phyloP scores from a whole-genome alignment of 257 asterid genomes.

The Jacaranda copaia region DNA sequence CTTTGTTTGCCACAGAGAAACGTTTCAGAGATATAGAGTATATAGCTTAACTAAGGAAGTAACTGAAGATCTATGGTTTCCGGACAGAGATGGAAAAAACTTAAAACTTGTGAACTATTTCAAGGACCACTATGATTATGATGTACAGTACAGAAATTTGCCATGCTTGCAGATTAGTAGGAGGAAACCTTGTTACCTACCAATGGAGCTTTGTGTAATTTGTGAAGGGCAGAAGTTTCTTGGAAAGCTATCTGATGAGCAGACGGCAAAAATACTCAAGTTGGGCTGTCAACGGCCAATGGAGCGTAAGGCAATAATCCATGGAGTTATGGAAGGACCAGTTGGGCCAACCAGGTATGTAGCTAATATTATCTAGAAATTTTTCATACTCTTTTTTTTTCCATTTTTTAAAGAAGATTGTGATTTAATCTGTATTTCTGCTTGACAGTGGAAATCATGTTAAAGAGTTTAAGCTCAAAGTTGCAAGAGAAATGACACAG shows the following conservation, averaged over 20 bases:
- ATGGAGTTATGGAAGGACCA: conserved; percentile 78
- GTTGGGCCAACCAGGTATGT: conserved; percentile 91
- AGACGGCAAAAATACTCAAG: conserved; percentile 81
- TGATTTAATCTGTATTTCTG: background rate
- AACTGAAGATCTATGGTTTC: conserved; percentile 71
- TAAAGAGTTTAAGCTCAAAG: conserved; percentile 71
- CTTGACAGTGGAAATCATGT: conserved; percentile 69
- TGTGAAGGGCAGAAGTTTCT: conserved; percentile 99
- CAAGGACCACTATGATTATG: conserved; percentile 86
- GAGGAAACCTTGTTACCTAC: conserved; percentile 87
- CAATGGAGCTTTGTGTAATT: conserved; percentile 94
- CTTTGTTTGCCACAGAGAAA: conserved; percentile 88
- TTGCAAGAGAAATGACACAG: conserved; percentile 77
- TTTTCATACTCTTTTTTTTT: background rate
- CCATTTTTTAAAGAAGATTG: background rate
- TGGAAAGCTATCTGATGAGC: conserved; percentile 94
- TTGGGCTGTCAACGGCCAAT: conserved; percentile 88
- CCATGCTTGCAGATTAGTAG: conserved; percentile 94
- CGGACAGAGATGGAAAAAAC: conserved; percentile 75
- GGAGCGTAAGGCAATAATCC: conserved; percentile 72
- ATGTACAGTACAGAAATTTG: conserved; percentile 67
- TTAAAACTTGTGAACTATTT: conserved; percentile 68
- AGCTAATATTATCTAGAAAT: background rate
- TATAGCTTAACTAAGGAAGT: conserved; percentile 72
- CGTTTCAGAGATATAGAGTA: conserved; percentile 81